phyloP scores from a whole-genome alignment of 2,329 filamentous ascomycete species.

The Pseudogymnoascus sp. region DNA sequence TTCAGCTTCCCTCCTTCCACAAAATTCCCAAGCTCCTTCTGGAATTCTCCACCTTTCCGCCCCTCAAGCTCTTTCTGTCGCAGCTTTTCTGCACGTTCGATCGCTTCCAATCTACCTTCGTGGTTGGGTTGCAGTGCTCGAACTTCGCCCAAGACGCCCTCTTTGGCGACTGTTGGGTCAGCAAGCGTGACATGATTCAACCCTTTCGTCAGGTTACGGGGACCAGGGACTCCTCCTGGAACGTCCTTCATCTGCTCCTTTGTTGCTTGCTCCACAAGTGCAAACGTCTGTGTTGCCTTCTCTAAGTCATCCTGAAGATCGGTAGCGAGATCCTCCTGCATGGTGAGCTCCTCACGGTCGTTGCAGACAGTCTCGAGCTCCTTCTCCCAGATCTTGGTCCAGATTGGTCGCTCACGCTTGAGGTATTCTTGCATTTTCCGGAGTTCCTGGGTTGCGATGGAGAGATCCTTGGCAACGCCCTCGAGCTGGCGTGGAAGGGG shows the following conservation, averaged over 20 bases:
- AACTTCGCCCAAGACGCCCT: conserved; percentile 86
- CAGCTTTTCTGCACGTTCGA: conserved; percentile 90
- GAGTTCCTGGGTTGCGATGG: conserved; percentile 70
- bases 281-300: conserved; percentile 88
- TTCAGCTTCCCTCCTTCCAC: conserved; percentile 87
- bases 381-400: conserved; percentile 99
- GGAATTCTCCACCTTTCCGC: conserved; percentile 62
- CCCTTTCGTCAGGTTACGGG: conserved; percentile 48
- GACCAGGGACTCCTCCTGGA: conserved; percentile 45
- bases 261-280: conserved; percentile 93
- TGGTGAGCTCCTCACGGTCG: conserved; percentile 85
- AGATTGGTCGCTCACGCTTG: conserved; percentile 84
- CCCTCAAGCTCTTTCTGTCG: conserved; percentile 80
- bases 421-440: conserved; percentile 93
- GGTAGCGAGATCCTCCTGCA: conserved; percentile 90
- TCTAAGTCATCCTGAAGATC: conserved; percentile 92
- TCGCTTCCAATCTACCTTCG: conserved; percentile 84
- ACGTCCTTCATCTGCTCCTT: conserved; percentile 87
- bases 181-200: conserved; percentile 43
- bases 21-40: conserved; percentile 75
- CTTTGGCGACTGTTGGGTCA: conserved; percentile 77
- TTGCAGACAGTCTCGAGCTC: conserved; percentile 93
- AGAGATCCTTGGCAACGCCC: conserved; percentile 79
- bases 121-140: conserved; percentile 91
- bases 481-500: conserved; percentile 87